phyloP scores from a whole-genome alignment of 306 rosid genomes.

The Dalbergia cochinchinensis region DNA sequence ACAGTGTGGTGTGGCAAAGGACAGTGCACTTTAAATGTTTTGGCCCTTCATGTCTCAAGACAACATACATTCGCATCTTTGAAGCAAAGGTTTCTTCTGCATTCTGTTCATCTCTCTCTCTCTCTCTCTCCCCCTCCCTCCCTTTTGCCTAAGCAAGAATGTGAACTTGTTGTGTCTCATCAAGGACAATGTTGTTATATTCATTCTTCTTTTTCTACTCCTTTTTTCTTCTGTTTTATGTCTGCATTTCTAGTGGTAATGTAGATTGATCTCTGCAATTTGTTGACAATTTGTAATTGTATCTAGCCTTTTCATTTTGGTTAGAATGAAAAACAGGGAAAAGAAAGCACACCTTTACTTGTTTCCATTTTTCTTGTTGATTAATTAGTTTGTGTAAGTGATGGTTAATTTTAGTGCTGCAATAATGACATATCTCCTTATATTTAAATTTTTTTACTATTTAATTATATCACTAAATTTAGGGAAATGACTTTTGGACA shows the following conservation, averaged over 20 bases:
- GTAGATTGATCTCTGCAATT: conserved; percentile 46
- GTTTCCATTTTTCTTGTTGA: neutral
- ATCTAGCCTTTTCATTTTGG: conserved; percentile 28
- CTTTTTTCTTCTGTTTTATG: neutral
- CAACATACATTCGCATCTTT: neutral
- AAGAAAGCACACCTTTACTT: neutral
- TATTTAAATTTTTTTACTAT: neutral
- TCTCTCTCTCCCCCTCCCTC: no score
- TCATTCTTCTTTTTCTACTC: neutral
- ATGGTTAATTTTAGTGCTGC: neutral
- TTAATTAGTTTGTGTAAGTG: neutral
- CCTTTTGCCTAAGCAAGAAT: neutral
- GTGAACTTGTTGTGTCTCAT: neutral
- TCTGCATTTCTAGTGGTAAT: neutral
- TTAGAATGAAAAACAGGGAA: conserved; percentile 10
- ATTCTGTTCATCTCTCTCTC: no score
- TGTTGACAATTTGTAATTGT: conserved; percentile 44
- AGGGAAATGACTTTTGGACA: no score
- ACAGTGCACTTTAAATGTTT: no score
- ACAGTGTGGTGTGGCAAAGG: neutral
- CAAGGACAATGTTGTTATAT: neutral
- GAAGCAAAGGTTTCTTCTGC: neutral
- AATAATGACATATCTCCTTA: neutral
- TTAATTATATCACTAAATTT: neutral
- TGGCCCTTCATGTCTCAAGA: no score